Evolutionary conservation across 164 flowering plant species (phyloP).

Genomic region (Piper longum): DNA sequence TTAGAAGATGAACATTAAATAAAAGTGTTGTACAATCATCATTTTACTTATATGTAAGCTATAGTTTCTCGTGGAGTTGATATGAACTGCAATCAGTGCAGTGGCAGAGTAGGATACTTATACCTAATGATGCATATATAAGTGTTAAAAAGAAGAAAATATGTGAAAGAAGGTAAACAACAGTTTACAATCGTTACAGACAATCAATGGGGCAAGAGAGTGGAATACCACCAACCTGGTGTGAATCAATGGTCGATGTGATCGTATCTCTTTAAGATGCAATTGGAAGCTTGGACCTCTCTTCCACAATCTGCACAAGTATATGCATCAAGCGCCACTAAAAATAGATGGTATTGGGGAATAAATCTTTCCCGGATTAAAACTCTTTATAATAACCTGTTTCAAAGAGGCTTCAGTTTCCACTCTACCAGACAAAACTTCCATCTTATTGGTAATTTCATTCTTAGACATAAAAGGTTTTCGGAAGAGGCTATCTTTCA

Average conservation of each 20-base stretch:
- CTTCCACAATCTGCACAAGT: slow-evolving; percentile 43
- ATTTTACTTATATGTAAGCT: no score
- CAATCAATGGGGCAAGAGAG: not conserved
- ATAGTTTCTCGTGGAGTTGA: no score
- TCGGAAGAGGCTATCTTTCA: slow-evolving; percentile 38
- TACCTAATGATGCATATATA: no score
- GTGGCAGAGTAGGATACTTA: no score
- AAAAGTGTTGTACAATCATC: no score
- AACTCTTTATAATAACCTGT: slow-evolving; percentile 26
- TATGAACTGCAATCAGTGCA: no score
- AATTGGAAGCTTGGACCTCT: slow-evolving; percentile 73
- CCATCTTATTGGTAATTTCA: slow-evolving; percentile 46
- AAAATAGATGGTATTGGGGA: not conserved
- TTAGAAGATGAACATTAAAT: no score
- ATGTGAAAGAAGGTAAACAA: not conserved
- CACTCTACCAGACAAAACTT: slow-evolving; percentile 28
- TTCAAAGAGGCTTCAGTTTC: slow-evolving; percentile 22
- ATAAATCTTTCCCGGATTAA: no score
- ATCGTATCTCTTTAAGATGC: slow-evolving; percentile 61
- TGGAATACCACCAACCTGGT: slow-evolving; percentile 42
- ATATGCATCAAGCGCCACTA: not conserved
- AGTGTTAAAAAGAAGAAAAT: no score
- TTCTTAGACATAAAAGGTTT: slow-evolving; percentile 32
- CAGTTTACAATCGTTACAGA: not conserved
- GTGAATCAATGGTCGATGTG: slow-evolving; percentile 48